Conservation (phyloP, 1,284 basidiomycete genomes). For the Ustilago vetiveriae region DNA sequence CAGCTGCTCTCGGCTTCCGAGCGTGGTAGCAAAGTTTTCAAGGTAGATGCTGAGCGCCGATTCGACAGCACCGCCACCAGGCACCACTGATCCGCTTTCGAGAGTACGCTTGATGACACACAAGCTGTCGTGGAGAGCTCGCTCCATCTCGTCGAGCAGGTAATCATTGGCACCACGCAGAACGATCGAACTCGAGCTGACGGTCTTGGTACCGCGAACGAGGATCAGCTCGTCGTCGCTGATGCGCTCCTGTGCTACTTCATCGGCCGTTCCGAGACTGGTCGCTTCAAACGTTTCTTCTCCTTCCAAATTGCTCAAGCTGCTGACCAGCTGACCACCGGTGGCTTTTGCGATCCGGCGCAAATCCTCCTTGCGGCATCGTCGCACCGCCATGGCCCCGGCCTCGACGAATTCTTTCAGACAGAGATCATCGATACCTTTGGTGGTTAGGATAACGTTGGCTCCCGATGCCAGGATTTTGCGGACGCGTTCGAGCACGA, state of each 20-base stretch:
- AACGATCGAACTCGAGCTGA: conserved; percentile 90
- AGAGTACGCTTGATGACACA: conserved; percentile 96
- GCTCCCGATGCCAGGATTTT: conserved; percentile 96
- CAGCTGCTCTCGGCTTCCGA: conserved; percentile 93
- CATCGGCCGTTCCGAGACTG: conserved; percentile 89
- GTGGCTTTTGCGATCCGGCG: conserved; percentile 97
- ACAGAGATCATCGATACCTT: conserved; percentile 98
- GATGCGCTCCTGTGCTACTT: conserved; percentile 95
- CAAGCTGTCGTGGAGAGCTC: conserved; percentile 91
- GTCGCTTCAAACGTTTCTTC: conserved; percentile 96
- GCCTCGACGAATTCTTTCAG: conserved; percentile 99
- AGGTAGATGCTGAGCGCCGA: conserved; percentile 96
- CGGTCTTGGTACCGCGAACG: conserved; percentile 96
- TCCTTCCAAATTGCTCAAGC: conserved; percentile 94
- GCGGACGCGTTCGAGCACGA: conserved; percentile 92
- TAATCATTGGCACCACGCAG: conserved; percentile 98
- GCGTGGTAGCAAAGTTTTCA: conserved; percentile 97
- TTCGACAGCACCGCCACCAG: conserved; percentile 97
- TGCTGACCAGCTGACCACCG: conserved; percentile 90
- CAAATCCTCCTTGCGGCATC: conserved; percentile 97
- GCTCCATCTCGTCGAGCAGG: conserved; percentile 99
- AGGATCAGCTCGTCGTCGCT: conserved; percentile 98
- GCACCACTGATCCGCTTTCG: conserved; percentile 94
- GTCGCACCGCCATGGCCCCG: conserved; percentile 96
- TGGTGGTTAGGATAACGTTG: conserved; percentile 96